phyloP scores from a whole-genome alignment of 176 grass and related monocot genomes.

The Carex cristatella region DNA sequence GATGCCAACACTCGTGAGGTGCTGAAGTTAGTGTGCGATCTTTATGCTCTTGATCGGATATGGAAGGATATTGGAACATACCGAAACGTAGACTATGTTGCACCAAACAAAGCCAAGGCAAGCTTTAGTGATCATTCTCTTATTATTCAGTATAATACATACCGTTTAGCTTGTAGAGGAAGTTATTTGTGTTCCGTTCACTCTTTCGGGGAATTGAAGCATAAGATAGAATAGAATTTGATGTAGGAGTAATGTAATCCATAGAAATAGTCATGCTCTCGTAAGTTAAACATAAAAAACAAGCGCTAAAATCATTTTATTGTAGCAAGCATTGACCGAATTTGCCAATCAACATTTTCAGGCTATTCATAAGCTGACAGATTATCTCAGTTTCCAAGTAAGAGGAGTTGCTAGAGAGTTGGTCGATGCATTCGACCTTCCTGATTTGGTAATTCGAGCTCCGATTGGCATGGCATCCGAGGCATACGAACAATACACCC shows the following conservation, averaged over 20 bases:
- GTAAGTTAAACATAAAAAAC: background rate
- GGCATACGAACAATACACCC: constrained; percentile 81
- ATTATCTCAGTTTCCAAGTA: constrained; percentile 95
- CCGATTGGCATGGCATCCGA: constrained; percentile 81
- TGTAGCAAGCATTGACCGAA: background rate
- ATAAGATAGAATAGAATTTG: background rate
- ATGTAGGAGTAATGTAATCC: background rate
- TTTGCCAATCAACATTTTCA: constrained; percentile 25
- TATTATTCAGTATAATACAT: background rate
- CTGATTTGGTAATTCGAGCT: constrained; percentile 72
- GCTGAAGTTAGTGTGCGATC: constrained; percentile 84
- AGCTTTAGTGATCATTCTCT: background rate
- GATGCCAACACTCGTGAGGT: constrained; percentile 59
- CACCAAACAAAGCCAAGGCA: constrained; percentile 97
- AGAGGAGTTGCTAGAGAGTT: constrained; percentile 73
- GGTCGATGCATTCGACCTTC: constrained; percentile 74
- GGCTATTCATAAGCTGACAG: constrained; percentile 87
- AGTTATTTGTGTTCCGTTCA: background rate
- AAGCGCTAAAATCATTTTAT: background rate
- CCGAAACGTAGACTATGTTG: constrained; percentile 83
- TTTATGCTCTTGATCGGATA: constrained; percentile 90
- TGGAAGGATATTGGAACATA: constrained; percentile 98
- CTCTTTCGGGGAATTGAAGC: background rate
- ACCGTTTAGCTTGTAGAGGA: background rate
- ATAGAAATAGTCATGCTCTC: background rate